Conservation (phyloP, 2,329 filamentous ascomycete species). For the Talaromyces funiculosus region DNA sequence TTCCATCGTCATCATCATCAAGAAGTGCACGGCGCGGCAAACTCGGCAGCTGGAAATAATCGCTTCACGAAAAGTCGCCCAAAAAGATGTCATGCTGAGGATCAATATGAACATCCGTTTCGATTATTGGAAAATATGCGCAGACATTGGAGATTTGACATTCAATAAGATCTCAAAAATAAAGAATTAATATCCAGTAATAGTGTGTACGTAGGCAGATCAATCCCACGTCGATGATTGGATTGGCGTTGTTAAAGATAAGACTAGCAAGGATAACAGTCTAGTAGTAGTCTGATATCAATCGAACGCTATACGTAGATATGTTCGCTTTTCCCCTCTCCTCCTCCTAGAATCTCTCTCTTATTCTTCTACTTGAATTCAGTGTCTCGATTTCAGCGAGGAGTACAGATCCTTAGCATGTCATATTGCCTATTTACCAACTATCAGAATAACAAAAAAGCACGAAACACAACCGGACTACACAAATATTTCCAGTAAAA, state of each 20-base stretch:
- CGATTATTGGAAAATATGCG: too few species aligned
- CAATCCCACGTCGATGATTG: not conserved
- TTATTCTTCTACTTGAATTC: too few species aligned
- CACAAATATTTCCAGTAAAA: not conserved
- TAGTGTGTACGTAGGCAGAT: not conserved
- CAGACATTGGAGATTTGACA: too few species aligned
- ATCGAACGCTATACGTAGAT: not conserved
- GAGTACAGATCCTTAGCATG: not conserved
- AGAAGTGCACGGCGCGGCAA: too few species aligned
- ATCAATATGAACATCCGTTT: not conserved
- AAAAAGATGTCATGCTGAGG: too few species aligned
- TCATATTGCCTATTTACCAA: not conserved
- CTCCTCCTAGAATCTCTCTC: not conserved
- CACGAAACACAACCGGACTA: not conserved
- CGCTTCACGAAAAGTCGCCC: not conserved
- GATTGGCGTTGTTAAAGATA: not conserved
- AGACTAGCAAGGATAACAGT: slow-evolving; percentile 1
- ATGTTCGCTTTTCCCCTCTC: not conserved
- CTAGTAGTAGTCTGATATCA: not conserved
- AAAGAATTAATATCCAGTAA: not conserved
- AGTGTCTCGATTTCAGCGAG: not conserved
- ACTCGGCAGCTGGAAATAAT: not conserved
- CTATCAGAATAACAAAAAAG: not conserved
- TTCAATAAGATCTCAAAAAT: too few species aligned
- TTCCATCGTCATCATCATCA: too few species aligned